phyloP scores from a whole-genome alignment of 176 grass and related monocot genomes.

The maize (Zea mays) region DNA sequence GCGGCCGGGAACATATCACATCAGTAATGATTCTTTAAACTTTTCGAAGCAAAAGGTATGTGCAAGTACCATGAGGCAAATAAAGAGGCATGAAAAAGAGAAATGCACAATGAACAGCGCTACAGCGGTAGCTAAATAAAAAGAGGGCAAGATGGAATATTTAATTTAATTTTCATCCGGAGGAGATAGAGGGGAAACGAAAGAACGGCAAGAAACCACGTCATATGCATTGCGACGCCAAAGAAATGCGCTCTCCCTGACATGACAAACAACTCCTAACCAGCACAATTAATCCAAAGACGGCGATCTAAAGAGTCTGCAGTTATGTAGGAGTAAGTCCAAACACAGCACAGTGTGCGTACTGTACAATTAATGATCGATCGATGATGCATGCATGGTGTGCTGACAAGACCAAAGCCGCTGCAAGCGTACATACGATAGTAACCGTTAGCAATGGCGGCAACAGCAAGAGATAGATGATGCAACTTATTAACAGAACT shows the following conservation, averaged over 20 bases:
- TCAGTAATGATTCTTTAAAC: background rate
- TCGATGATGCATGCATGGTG: background rate
- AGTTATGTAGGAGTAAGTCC: background rate
- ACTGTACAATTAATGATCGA: too few relatives aligned
- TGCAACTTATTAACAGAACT: background rate
- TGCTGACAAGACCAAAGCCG: background rate
- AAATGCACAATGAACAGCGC: background rate
- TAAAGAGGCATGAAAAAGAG: background rate
- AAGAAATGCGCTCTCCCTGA: slow-evolving; percentile 18
- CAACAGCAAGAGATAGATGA: background rate
- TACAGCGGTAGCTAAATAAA: background rate
- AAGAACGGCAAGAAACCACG: slow-evolving; percentile 55
- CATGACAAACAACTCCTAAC: background rate
- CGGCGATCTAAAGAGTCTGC: background rate
- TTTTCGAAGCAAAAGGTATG: too few relatives aligned
- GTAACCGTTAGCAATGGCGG: background rate
- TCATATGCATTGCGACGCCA: slow-evolving; percentile 16
- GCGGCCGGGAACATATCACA: background rate
- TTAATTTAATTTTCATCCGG: slow-evolving; percentile 2
- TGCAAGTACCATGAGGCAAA: background rate
- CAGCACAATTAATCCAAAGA: slow-evolving; percentile 26
- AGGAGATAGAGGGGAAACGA: slow-evolving; percentile 26
- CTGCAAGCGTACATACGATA: slow-evolving; percentile 23
- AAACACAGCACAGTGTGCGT: background rate
- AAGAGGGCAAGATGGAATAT: background rate